Evolutionary conservation across 345 rosid genomes (phyloP), one percentile per base, ranked within the genome.

Genomic region (Bruguiera parviflora): DNA sequence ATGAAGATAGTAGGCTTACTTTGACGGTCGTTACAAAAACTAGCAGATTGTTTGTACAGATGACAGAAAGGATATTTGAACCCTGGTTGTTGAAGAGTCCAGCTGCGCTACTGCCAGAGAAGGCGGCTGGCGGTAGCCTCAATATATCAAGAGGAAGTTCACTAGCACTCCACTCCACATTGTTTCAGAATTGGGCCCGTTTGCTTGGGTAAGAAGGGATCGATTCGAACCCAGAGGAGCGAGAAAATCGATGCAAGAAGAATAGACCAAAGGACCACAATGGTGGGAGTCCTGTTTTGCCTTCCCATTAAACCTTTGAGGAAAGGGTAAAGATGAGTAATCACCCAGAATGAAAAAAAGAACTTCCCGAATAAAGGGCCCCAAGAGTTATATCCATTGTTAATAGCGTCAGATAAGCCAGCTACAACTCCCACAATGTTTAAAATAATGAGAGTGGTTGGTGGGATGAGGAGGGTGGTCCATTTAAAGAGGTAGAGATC

Each of bases 361-460:
- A 94, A 86, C 84, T 91, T 93, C 73, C 98, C 98, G 18, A 93
- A 93, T 4, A 93, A 72, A 27, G 98, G 97, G 32, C 98, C 96
- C 98, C 98, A 93, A 0, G 92, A 85, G 16, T 90, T 85, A 52
- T 90, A 92, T 3, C 98, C 98, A 53, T 87, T 89, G 82, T 90
- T 92, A 52, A 90, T 92, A 1, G 96, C 96, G 73, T 82, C 96
- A 4, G 98, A 92, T 10, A 92, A 82, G 29, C 98, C 97, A 1
- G 98, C 98, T 0, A 92, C 97, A 5, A 92, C 86, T 51, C 98
- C 96, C 20, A 91, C 98, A 92, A 94, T 89, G 79, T 94, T 89
- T 58, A 91, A 64, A 73, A 91, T 94, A 53, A 94, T 94, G 29
- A 94, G 87, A 62, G 98, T 94, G 2, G 98, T 91, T 20, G 97